A percentile compares a stretch with the other conserved stretches of the same genome.
Conservation (phyloP, 2,329 filamentous ascomycete species). For the Tolypocladium ovalisporum region DNA sequence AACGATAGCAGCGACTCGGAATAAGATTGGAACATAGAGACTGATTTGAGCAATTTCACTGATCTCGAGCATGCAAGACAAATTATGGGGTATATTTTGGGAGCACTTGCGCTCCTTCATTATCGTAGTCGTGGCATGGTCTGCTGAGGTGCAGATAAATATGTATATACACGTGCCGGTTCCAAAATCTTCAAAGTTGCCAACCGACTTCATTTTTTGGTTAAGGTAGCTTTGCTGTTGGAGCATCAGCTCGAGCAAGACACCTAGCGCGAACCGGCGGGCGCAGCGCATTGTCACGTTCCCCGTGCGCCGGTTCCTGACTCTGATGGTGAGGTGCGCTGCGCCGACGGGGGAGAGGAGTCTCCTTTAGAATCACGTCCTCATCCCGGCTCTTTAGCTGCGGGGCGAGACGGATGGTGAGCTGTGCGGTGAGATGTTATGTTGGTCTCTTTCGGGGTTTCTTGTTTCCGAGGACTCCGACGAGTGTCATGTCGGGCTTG, state of each 20-base stretch:
- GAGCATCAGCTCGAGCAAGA: background rate
- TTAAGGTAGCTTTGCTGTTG: background rate
- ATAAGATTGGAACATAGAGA: constrained; percentile 6
- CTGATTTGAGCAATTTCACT: background rate
- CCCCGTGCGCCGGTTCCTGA: background rate
- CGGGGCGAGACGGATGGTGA: background rate
- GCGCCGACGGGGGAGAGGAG: background rate
- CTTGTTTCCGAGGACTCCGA: background rate
- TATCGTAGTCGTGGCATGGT: background rate
- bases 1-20: constrained; percentile 26
- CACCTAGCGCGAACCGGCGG: background rate
- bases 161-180: background rate
- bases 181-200: background rate
- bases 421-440: background rate
- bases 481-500: constrained; percentile 10
- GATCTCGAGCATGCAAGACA: background rate
- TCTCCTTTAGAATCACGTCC: background rate
- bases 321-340: background rate
- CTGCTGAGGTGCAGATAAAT: background rate
- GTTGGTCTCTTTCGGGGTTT: background rate
- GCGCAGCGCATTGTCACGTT: background rate
- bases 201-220: background rate
- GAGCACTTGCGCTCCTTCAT: background rate
- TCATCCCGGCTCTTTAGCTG: background rate
- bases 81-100: background rate